Conservation (phyloP, 1,284 basidiomycete genomes). For the Sporisorium exsertum region DNA sequence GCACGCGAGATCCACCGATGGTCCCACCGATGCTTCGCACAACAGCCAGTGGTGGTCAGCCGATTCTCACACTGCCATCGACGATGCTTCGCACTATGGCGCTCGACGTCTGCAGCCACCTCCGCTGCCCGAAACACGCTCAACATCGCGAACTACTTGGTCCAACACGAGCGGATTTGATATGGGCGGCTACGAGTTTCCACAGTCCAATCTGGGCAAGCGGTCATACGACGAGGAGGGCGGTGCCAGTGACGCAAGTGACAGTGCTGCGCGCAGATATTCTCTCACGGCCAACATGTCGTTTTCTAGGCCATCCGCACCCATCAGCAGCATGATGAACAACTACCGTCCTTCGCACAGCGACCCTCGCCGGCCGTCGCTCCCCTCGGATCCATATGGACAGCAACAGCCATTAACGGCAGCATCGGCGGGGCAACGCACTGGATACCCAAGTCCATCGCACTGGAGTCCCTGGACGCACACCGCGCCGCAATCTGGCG, state of each 20-base stretch:
- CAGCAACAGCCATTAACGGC: conserved; percentile 13
- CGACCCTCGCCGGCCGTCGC: conserved; percentile 43
- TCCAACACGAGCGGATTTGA: conserved; percentile 40
- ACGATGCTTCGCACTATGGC: conserved; percentile 35
- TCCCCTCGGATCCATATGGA: conserved; percentile 37
- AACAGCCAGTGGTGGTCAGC: conserved; percentile 31
- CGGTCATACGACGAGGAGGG: conserved; percentile 46
- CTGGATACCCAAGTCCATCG: conserved; percentile 16
- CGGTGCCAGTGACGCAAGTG: conserved; percentile 14
- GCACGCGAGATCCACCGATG: conserved; percentile 22
- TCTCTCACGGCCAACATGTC: conserved; percentile 44
- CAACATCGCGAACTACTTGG: conserved; percentile 26
- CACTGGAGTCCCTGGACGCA: conserved; percentile 39
- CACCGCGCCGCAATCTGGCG: conserved; percentile 20
- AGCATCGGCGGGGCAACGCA: conserved; percentile 15
- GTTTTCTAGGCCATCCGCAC: conserved; percentile 43
- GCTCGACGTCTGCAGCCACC: conserved; percentile 40
- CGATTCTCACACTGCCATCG: conserved; percentile 13
- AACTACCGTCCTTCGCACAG: conserved; percentile 33
- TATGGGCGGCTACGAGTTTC: conserved; percentile 45
- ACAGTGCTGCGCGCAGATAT: conserved; percentile 35
- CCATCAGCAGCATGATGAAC: conserved; percentile 46
- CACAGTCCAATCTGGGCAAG: conserved; percentile 42
- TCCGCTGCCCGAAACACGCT: conserved; percentile 46
- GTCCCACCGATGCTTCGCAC: conserved; percentile 19